Evolutionary conservation across 176 grass and related monocot genomes (phyloP).

Genomic region (Oryza australiensis): DNA sequence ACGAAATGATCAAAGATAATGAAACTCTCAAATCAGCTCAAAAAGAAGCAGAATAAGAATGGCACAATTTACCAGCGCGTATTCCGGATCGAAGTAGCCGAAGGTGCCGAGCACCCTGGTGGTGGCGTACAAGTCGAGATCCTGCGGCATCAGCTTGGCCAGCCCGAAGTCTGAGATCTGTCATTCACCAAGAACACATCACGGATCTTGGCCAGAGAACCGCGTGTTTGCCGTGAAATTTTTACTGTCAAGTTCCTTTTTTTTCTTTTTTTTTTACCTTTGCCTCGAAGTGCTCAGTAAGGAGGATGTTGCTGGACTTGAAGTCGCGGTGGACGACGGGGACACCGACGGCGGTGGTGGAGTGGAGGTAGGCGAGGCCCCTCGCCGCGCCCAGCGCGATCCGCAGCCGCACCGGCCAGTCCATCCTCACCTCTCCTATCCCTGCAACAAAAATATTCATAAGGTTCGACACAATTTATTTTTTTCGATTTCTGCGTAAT

Average conservation of each 20-base stretch:
- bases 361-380: constrained; percentile 90
- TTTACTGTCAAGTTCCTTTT: too few relatives aligned
- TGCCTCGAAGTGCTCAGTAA: constrained; percentile 67
- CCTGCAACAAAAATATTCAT: constrained; percentile 19
- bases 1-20: too few relatives aligned
- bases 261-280: constrained; percentile 47
- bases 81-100: constrained; percentile 98
- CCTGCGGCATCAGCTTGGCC: constrained; percentile 91
- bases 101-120: constrained; percentile 95
- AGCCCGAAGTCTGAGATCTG: constrained; percentile 97
- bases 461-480: neutral
- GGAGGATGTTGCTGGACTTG: constrained; percentile 97
- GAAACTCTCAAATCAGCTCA: too few relatives aligned
- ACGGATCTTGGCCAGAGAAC: neutral
- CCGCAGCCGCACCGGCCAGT: constrained; percentile 73
- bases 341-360: constrained; percentile 71
- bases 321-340: constrained; percentile 97
- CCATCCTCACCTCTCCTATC: constrained; percentile 72
- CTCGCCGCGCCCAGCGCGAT: constrained; percentile 88
- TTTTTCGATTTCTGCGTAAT: neutral
- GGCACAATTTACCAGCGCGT: too few relatives aligned
- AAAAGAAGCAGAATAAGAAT: too few relatives aligned
- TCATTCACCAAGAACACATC: neutral
- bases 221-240: too few relatives aligned
- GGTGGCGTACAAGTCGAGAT: constrained; percentile 73